Evolutionary conservation across 208 protist species (phyloP).

Genomic region (Wallacemonas sp.): DNA sequence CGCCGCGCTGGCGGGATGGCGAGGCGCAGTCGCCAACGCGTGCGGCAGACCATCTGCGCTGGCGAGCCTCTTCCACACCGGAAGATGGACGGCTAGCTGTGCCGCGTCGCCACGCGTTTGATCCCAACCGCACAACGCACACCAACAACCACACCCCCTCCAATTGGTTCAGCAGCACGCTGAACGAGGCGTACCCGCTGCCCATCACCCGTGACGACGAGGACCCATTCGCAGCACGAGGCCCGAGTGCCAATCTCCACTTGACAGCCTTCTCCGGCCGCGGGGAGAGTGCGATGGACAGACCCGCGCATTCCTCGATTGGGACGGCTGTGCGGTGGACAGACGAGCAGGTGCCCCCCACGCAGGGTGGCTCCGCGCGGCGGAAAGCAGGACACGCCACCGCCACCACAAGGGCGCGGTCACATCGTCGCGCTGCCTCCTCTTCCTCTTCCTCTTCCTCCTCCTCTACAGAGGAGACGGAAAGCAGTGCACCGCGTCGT

Average conservation of each 20-base stretch:
- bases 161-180: constrained; percentile 2
- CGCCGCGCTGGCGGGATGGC: neutral
- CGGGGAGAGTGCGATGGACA: too few relatives aligned
- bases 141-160: too few relatives aligned
- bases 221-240: neutral
- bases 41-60: neutral
- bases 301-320: neutral
- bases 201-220: constrained; percentile 3
- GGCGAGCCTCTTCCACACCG: too few relatives aligned
- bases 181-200: constrained; percentile 8
- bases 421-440: neutral
- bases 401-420: neutral
- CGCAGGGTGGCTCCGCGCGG: neutral
- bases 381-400: neutral
- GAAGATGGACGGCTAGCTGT: too few relatives aligned
- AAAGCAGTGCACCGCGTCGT: neutral
- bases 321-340: neutral
- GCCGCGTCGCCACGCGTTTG: neutral
- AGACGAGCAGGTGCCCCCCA: neutral
- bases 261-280: too few relatives aligned
- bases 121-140: too few relatives aligned
- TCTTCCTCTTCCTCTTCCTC: neutral
- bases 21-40: neutral
- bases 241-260: too few relatives aligned
- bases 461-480: neutral